phyloP scores from a whole-genome alignment of 106 monocot species.

The Iris macrosiphon region DNA sequence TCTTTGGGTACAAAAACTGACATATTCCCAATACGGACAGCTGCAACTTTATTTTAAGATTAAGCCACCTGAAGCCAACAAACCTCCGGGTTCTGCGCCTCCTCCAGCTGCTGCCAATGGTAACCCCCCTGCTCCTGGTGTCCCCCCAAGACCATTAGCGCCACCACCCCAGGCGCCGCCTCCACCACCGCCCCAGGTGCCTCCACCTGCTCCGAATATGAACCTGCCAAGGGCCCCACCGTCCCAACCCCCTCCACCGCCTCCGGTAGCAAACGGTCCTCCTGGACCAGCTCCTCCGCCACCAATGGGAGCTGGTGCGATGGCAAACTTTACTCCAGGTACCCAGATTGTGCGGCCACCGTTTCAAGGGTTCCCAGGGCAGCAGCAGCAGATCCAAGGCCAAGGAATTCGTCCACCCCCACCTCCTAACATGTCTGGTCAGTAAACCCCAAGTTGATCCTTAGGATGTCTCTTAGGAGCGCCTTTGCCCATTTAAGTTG shows the following conservation, averaged over 20 bases:
- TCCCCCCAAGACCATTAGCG: slow-evolving; percentile 45
- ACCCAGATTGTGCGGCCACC: slow-evolving; percentile 26
- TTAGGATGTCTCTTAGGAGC: too few relatives aligned
- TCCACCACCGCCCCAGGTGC: slow-evolving; percentile 46
- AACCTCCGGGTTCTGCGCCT: slow-evolving; percentile 34
- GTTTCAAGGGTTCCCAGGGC: slow-evolving; percentile 32
- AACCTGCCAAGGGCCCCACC: slow-evolving; percentile 29
- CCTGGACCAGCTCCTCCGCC: slow-evolving; percentile 58
- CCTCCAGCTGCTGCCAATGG: slow-evolving; percentile 35
- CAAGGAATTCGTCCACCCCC: slow-evolving; percentile 21
- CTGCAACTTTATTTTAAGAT: slow-evolving; percentile 88
- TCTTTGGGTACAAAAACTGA: background rate
- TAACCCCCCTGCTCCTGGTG: slow-evolving; percentile 33
- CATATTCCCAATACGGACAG: slow-evolving; percentile 20
- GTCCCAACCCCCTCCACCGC: slow-evolving; percentile 56
- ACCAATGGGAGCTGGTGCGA: slow-evolving; percentile 28
- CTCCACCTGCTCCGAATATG: slow-evolving; percentile 14
- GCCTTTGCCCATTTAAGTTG: too few relatives aligned
- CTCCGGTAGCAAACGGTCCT: slow-evolving; percentile 46
- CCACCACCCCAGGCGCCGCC: slow-evolving; percentile 50
- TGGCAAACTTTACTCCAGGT: slow-evolving; percentile 59
- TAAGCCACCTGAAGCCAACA: slow-evolving; percentile 69
- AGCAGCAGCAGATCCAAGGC: slow-evolving; percentile 20
- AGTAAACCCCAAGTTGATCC: too few relatives aligned
- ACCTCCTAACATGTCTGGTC: slow-evolving; percentile 32